Conservation (phyloP, 2,329 filamentous ascomycete species). For the Calcarisporium arbuscula region DNA sequence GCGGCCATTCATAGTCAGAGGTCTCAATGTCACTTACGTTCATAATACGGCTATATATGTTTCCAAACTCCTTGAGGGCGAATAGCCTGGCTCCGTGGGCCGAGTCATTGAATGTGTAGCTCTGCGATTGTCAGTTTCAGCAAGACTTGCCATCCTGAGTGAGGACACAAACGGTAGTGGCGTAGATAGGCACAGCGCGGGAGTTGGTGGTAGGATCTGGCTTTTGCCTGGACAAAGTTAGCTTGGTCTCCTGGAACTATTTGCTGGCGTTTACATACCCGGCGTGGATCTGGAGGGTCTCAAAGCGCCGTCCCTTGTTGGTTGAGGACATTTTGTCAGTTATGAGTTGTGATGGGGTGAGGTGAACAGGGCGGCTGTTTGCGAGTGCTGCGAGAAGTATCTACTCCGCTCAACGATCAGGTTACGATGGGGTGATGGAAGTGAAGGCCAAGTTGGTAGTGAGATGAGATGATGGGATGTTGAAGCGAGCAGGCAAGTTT, state of each 20-base stretch:
- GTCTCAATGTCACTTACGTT: slow-evolving; percentile 55
- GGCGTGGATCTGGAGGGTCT: slow-evolving; percentile 81
- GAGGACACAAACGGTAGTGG: slow-evolving; percentile 57
- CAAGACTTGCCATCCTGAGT: no score
- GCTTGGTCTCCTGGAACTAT: neutral
- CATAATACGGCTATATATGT: slow-evolving; percentile 96
- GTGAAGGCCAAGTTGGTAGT: no score
- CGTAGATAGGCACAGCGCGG: slow-evolving; percentile 92
- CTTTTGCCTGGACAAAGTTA: slow-evolving; percentile 53
- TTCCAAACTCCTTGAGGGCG: slow-evolving; percentile 92
- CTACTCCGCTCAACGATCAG: no score
- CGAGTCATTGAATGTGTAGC: slow-evolving; percentile 90
- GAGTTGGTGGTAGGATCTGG: slow-evolving; percentile 78
- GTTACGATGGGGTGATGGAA: no score
- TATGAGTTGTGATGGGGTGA: no score
- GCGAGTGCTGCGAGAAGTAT: no score
- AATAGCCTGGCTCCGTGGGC: slow-evolving; percentile 93
- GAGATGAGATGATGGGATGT: no score
- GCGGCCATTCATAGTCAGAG: neutral
- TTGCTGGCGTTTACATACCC: slow-evolving; percentile 53
- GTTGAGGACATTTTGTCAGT: no score
- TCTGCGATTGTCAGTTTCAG: no score
- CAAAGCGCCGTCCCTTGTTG: no score
- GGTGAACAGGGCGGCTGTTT: no score
- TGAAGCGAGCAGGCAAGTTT: no score